A percentile compares a stretch with the other conserved stretches of the same genome.
Evolutionary conservation across 2,329 filamentous ascomycete genomes (phyloP).

Genomic region (Cladosporium sp.): DNA sequence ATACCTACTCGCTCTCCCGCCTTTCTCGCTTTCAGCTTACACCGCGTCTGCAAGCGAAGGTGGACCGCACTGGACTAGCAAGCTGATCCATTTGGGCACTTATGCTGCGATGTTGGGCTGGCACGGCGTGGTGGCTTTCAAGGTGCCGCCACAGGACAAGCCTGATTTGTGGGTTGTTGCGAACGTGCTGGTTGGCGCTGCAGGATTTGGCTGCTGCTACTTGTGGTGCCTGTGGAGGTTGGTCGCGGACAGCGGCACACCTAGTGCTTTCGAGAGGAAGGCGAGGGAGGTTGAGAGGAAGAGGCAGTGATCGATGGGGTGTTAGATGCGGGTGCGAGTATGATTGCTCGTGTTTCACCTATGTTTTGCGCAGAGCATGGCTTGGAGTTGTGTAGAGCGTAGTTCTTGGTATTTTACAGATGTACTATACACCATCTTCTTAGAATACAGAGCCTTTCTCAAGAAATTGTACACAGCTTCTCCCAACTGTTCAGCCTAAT

Average conservation of each 20-base stretch:
- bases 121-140: conserved; percentile 74
- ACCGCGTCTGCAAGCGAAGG: conserved; percentile 41
- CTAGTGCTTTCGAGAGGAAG: conserved; percentile 24
- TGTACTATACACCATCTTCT: conserved; percentile 15
- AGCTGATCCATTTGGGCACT: conserved; percentile 72
- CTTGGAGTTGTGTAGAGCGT: neutral
- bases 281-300: conserved; percentile 40
- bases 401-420: conserved; percentile 1
- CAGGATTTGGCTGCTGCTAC: conserved; percentile 84
- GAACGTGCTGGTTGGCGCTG: conserved; percentile 84
- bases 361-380: neutral
- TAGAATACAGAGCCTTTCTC: neutral
- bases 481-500: neutral
- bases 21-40: conserved; percentile 71
- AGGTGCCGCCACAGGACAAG: conserved; percentile 70
- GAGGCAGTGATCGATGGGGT: conserved; percentile 36
- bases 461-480: neutral
- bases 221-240: conserved; percentile 83
- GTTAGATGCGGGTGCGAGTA: neutral
- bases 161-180: conserved; percentile 93
- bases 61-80: conserved; percentile 41
- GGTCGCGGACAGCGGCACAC: conserved; percentile 55
- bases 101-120: conserved; percentile 78
- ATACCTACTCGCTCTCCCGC: conserved; percentile 85
- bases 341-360: neutral